Evolutionary conservation across 352 stramenopile species (phyloP).

Genomic region (Phytopythium montanum): DNA sequence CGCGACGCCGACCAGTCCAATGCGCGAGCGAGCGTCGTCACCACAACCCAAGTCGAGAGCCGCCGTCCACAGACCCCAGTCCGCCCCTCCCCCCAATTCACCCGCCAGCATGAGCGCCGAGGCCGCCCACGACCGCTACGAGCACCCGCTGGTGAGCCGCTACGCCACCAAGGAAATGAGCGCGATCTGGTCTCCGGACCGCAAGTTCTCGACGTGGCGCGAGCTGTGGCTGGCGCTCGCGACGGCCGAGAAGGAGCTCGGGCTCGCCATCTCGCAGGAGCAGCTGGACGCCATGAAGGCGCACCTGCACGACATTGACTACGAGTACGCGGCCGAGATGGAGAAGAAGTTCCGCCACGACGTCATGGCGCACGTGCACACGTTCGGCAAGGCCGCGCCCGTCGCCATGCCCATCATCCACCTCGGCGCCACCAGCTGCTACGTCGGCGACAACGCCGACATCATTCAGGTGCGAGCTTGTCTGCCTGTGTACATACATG

Average conservation of each 20-base stretch:
- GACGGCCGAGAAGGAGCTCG: slow-evolving; percentile 96
- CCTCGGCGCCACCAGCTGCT: slow-evolving; percentile 97
- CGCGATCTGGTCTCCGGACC: slow-evolving; percentile 97
- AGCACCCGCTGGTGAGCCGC: slow-evolving; percentile 88
- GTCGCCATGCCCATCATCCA: slow-evolving; percentile 99
- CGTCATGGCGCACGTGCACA: slow-evolving; percentile 99
- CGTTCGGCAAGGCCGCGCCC: slow-evolving; percentile 96
- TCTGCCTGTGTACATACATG: too few species aligned
- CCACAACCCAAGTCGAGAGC: slow-evolving; percentile 1
- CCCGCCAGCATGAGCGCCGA: slow-evolving; percentile 23
- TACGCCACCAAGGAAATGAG: slow-evolving; percentile 99
- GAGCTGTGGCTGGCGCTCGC: slow-evolving; percentile 98
- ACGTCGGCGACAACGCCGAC: slow-evolving; percentile 99
- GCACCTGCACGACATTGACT: slow-evolving; percentile 97
- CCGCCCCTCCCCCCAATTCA: too few species aligned
- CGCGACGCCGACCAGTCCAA: not conserved
- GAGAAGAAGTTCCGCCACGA: slow-evolving; percentile 99
- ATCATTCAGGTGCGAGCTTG: slow-evolving; percentile 95
- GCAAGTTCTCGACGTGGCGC: slow-evolving; percentile 99
- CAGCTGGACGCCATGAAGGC: slow-evolving; percentile 96
- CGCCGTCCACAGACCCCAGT: not conserved
- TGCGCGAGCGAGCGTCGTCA: not conserved
- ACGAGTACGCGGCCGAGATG: slow-evolving; percentile 96
- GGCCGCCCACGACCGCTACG: slow-evolving; percentile 65
- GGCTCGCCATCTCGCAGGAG: slow-evolving; percentile 96